Base-by-base conservation (phyloP, 23 red algal species). In the Gracilaria vermiculophylla region DNA sequence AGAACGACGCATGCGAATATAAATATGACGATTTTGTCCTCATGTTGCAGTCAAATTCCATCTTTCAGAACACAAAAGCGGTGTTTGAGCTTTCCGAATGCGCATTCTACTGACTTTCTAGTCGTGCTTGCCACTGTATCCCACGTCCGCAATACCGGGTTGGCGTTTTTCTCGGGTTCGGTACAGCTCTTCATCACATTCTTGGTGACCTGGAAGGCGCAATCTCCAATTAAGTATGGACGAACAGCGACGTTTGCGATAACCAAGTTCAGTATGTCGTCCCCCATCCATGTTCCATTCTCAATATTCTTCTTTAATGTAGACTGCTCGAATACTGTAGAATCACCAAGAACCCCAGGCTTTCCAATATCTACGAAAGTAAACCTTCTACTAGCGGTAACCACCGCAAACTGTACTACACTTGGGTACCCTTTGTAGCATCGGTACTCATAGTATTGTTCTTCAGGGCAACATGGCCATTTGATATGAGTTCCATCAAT, bases 231-330 rank as follows among this genome's bases (percentile, higher is more conserved):
- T 11, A 83, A 19, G 32, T 83, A 83, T 47, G 78, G 51, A 11
- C 58, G 23, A 5, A 64, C 54, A 9, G 3, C n/a, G 6, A 64
- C 67, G 5, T 33, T 33, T 8, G 78, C 53, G 44, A 83, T 83
- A 39, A 33, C 53, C 41, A 83, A 25, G 64, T 42, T 17, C 10
- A 33, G 53, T 62, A 83, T 83, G 4, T 83, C 78, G 3, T 35
- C 13, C 6, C 27, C 78, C 24, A 83, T 12, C 50, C 78, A 64
- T 13, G 11, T 41, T 5, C 55, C 5, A 3, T 83, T 53, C 4
- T 83, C 53, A 64, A 60, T 83, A 3, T 64, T 83, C 58, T 49
- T 83, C 43, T 83, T 83, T 36, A 83, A 37, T 8, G 78, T 54
- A 11, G 6, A 83, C 6, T 44, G 7, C 41, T 47, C 5, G 64